These are phyloP conservation scores for Scedosporium dehoogii DNA, from an alignment of 2,329 filamentous ascomycete species.

Conservation along the genomic window DNA sequence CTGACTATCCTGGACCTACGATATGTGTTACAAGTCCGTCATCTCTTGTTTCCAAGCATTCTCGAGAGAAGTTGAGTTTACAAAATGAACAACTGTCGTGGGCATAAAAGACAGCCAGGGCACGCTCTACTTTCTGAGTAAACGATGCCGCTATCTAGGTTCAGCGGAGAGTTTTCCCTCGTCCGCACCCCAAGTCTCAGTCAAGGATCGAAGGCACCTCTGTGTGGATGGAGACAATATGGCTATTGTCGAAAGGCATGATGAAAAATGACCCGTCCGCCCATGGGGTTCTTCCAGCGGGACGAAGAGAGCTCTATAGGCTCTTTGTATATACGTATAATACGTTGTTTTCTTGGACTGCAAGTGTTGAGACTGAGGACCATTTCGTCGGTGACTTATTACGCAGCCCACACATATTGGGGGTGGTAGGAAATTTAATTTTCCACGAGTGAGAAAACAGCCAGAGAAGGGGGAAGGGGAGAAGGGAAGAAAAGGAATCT, in stretches of 20 bases:
- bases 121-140: no score
- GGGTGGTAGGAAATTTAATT: not conserved
- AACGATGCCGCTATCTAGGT: not conserved
- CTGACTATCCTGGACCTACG: no score
- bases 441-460: constrained; percentile 1
- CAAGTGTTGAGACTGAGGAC: not conserved
- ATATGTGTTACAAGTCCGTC: no score
- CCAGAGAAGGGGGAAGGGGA: not conserved
- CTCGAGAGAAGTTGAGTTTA: no score
- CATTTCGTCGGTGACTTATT: not conserved
- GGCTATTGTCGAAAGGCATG: not conserved
- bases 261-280: not conserved
- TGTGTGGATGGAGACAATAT: not conserved
- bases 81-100: no score
- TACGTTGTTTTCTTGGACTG: no score
- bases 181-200: no score
- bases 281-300: not conserved
- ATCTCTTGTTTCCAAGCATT: no score
- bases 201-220: not conserved
- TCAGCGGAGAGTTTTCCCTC: not conserved
- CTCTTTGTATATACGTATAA: no score
- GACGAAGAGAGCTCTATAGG: no score
- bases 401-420: not conserved
- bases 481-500: not conserved
- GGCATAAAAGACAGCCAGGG: no score